Base-by-base conservation (phyloP, 352 stramenopile species). In the Pythium volutum region DNA sequence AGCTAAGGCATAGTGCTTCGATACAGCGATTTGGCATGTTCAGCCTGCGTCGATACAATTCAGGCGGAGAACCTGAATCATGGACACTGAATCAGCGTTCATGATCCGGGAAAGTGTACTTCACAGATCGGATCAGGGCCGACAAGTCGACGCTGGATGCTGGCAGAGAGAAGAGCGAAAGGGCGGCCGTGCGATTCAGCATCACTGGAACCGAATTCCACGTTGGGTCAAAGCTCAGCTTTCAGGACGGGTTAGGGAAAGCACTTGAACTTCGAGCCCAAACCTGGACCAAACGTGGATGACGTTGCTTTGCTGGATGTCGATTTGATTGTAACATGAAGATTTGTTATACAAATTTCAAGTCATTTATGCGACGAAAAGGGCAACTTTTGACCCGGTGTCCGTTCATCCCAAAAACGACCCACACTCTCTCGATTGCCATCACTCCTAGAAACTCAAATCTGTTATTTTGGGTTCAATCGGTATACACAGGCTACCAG, bases 191-290 rank as follows among this genome's bases (percentile, higher is more conserved):
- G n/a, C 31, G 31, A 36, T 36, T 36, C 31, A 8, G 31, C 31
- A 36, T 15, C 31, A 36, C 14, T 43, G 14, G 36, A 43, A 43
- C 6, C 7, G 36, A 43, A 43, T 10, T 43, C 36, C 14, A 43
- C 7, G 33, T 38, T 38, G 36, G 4, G 14, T 22, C 7, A 52
- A 36, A 33, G 23, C 43, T 23, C 49, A 55, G 31, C 14, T 14
- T 38, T 55, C 22, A n/a, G 22, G 31, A 55, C 50, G 50, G 50
- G 50, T 46, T 57, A 57, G 50, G 50, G 50, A 57, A 36, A 31
- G 50, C 16, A 33, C 50, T 57, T 57, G 50, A 57, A 57, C 33
- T 57, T 57, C 15, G 11, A 46, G 31, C 22, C 45, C 23, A 34
- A 55, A 54, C 18, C 22, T 29, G 20, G 36, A 38, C 16, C 43